Base-by-base conservation (phyloP, 2,329 filamentous ascomycete genomes). In the Cladosporium sp. region DNA sequence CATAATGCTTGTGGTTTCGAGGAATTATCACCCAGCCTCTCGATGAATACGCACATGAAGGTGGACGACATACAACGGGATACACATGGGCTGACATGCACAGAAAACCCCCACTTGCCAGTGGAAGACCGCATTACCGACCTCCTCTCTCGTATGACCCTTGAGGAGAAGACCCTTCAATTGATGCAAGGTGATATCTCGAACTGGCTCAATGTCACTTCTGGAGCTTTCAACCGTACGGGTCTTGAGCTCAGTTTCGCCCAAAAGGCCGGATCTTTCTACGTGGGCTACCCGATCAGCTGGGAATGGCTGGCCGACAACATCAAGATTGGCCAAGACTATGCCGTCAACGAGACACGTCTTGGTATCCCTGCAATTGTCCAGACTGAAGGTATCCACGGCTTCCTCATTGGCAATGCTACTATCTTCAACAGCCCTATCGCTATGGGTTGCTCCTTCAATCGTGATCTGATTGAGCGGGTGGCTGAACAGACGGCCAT, bases 401-500 rank as follows among this genome's bases (percentile, higher is more conserved):
- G 90, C 1, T 88, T 92, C 70, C 80, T 92, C 36, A 85, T 89
- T 52, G 85, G 85, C 11, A 92, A 92, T 74, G 90, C 89, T 2
- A 92, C 90, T 1, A 90, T 92, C 67, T 93, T 92, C 81, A 92
- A 92, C 77, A 91, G 88, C 1, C 90, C 90, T 0, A 92, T 92
- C 70, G 90, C 82, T 8, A 86, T 90, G 63, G 90, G 86, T 18
- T 91, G 88, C 72, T 89, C 89, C 0, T 92, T 88, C 80, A 90
- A 92, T 73, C 84, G 85, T 92, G 92, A 89, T 24, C 12, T 64
- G 51, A 55, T 64, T 18, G 51, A 57, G 51, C 61, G 51, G 12
- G 55, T 64, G 51, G 90, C 82, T 7, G 78, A 80, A 3, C 83
- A 85, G 21, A 91, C 92, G 70, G 89, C 84, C 6, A 82, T 85